Percentiles rank a stretch among this genome's conserved stretches.
These are phyloP conservation scores for Russula brevipes DNA, from an alignment of 768 basidiomycete species.

Conservation along the genomic window DNA sequence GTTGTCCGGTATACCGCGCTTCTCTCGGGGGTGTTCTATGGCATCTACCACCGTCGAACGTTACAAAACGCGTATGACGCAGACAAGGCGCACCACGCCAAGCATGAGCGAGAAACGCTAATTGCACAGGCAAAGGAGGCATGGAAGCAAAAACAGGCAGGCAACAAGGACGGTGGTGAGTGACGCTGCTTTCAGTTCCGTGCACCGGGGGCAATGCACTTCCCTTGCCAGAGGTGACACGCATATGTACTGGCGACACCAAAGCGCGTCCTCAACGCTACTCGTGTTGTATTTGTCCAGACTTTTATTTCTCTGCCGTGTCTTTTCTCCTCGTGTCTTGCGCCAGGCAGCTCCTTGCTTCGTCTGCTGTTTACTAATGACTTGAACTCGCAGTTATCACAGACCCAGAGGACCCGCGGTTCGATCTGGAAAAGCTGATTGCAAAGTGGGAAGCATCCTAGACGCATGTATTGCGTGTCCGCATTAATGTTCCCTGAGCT, in stretches of 20 bases:
- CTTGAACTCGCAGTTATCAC: constrained; percentile 62
- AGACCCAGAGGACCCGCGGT: constrained; percentile 91
- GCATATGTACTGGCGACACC: not conserved
- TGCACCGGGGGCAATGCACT: not conserved
- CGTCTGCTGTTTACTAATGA: not conserved
- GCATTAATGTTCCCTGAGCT: constrained; percentile 8
- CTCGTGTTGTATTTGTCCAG: not conserved
- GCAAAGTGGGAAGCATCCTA: constrained; percentile 68
- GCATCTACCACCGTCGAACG: constrained; percentile 87
- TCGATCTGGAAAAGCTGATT: constrained; percentile 91
- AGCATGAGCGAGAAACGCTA: constrained; percentile 68
- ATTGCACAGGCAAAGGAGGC: constrained; percentile 86
- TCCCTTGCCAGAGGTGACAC: not conserved
- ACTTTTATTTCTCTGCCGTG: not conserved
- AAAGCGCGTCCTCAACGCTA: not conserved
- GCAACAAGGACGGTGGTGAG: constrained; percentile 53
- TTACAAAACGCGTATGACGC: constrained; percentile 77
- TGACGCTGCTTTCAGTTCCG: constrained; percentile 21
- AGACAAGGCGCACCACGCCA: constrained; percentile 66
- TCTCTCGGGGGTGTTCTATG: constrained; percentile 80
- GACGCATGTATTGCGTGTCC: constrained; percentile 13
- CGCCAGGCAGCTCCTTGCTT: not conserved
- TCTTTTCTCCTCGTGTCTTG: not conserved
- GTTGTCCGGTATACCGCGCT: constrained; percentile 94
- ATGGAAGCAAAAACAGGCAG: constrained; percentile 74